phyloP scores from a whole-genome alignment of 176 grass and related monocot genomes.

The Canna indica region DNA sequence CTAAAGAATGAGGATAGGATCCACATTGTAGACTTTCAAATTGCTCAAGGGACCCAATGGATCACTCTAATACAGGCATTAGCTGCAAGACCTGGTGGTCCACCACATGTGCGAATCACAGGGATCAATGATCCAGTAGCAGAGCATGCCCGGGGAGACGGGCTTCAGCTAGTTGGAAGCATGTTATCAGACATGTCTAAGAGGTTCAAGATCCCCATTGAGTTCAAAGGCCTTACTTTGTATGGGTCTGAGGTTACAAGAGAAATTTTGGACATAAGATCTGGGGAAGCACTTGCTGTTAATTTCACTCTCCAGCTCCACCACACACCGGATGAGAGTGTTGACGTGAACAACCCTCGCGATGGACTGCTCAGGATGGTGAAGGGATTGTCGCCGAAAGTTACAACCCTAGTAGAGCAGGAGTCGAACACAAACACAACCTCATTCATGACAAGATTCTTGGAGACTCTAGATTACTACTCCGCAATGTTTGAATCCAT shows the following conservation, averaged over 20 bases:
- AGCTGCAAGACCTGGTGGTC: conserved; percentile 74
- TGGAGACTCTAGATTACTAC: conserved; percentile 89
- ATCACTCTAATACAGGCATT: conserved; percentile 91
- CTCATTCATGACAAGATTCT: conserved; percentile 64
- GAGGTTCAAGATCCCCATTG: conserved; percentile 76
- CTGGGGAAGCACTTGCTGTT: conserved; percentile 71
- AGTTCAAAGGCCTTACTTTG: conserved; percentile 51
- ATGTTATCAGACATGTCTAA: conserved; percentile 75
- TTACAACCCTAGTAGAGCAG: conserved; percentile 85
- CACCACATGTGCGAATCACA: conserved; percentile 82
- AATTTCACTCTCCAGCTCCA: conserved; percentile 95
- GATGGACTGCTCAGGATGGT: conserved; percentile 91
- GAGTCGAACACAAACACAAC: conserved; percentile 96
- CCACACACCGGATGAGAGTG: conserved; percentile 91
- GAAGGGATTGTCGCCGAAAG: conserved; percentile 77
- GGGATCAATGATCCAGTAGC: conserved; percentile 77
- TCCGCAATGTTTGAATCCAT: conserved; percentile 89
- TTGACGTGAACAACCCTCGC: conserved; percentile 85
- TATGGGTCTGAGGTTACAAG: conserved; percentile 52
- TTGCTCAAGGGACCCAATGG: conserved; percentile 97
- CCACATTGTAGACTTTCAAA: conserved; percentile 97
- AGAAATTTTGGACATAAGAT: conserved; percentile 72
- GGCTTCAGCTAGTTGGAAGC: conserved; percentile 56
- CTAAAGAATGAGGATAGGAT: conserved; percentile 74
- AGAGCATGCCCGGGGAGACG: conserved; percentile 54